Percentiles rank a stretch among this genome's conserved stretches.
These are phyloP conservation scores for Pythium volutum DNA, from an alignment of 352 stramenopile genomes.

Conservation along the genomic window DNA sequence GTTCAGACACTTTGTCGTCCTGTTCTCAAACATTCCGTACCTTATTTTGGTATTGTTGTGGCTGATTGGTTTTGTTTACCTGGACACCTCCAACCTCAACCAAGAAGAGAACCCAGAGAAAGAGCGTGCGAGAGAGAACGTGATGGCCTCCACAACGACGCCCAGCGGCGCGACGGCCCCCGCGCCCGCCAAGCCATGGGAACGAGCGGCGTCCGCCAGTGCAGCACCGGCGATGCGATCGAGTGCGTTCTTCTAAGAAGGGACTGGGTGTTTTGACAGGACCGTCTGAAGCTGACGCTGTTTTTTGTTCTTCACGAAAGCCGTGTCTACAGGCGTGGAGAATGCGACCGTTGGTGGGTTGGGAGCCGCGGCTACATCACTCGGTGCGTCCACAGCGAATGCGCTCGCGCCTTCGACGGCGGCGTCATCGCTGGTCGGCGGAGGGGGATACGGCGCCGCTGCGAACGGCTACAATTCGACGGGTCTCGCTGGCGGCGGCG, in stretches of 20 bases:
- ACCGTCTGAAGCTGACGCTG: background rate
- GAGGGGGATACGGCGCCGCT: slow-evolving; percentile 5
- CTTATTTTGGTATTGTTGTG: slow-evolving; percentile 2
- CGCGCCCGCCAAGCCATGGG: slow-evolving; percentile 17
- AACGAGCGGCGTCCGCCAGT: slow-evolving; percentile 2
- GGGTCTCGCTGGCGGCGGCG: background rate
- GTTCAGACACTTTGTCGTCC: background rate
- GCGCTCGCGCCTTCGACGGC: background rate
- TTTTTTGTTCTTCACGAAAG: too few relatives aligned
- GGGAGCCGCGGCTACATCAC: background rate
- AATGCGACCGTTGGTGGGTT: background rate
- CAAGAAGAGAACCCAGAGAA: too few relatives aligned
- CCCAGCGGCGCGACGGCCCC: background rate
- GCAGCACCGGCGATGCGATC: background rate
- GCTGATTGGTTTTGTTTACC: slow-evolving; percentile 9
- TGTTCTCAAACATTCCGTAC: background rate
- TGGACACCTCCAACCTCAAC: slow-evolving; percentile 2
- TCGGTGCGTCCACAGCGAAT: background rate
- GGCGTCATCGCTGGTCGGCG: background rate
- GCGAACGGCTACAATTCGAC: slow-evolving; percentile 8
- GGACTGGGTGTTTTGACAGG: background rate
- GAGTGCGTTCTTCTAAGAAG: background rate
- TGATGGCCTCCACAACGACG: background rate
- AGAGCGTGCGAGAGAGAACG: background rate
- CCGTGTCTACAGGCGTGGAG: background rate